phyloP scores from a whole-genome alignment of 495 filamentous ascomycete species.

The Penicillium parvum region DNA sequence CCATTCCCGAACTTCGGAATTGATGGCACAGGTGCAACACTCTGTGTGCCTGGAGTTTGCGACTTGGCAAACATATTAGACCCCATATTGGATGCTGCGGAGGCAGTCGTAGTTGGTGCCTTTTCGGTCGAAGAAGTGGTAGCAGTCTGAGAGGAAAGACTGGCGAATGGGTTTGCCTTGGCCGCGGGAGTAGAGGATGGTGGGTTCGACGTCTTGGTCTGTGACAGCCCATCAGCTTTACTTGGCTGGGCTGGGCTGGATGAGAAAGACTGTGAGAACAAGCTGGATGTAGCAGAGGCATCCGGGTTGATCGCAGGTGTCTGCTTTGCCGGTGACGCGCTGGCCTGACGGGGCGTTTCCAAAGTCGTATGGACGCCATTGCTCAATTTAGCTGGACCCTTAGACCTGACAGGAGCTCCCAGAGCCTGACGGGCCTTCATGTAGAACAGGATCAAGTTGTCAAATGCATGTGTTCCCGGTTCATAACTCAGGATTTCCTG shows the following conservation, averaged over 20 bases:
- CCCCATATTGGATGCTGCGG: slow-evolving; percentile 17
- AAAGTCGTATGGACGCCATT: no score
- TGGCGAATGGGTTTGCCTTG: neutral
- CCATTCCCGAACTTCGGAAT: slow-evolving; percentile 33
- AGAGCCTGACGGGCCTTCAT: slow-evolving; percentile 32
- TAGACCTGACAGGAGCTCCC: slow-evolving; percentile 25
- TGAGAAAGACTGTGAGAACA: slow-evolving; percentile 44
- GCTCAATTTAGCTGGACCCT: slow-evolving; percentile 1
- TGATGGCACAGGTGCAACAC: slow-evolving; percentile 9
- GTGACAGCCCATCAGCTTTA: slow-evolving; percentile 4
- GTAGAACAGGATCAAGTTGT: slow-evolving; percentile 32
- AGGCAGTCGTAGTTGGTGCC: slow-evolving; percentile 1
- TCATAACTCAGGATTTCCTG: slow-evolving; percentile 24
- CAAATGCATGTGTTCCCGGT: slow-evolving; percentile 28
- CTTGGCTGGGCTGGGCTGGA: slow-evolving; percentile 9
- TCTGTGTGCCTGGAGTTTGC: neutral
- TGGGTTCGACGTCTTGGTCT: slow-evolving; percentile 10
- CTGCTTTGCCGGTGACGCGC: neutral
- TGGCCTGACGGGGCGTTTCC: no score
- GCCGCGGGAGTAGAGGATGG: slow-evolving; percentile 5
- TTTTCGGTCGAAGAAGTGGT: slow-evolving; percentile 1
- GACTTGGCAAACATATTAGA: slow-evolving; percentile 15
- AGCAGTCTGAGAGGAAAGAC: neutral
- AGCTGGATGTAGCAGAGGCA: slow-evolving; percentile 7
- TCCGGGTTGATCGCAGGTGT: neutral